Conservation (phyloP, 306 rosid species). For the Castanea mollissima region DNA sequence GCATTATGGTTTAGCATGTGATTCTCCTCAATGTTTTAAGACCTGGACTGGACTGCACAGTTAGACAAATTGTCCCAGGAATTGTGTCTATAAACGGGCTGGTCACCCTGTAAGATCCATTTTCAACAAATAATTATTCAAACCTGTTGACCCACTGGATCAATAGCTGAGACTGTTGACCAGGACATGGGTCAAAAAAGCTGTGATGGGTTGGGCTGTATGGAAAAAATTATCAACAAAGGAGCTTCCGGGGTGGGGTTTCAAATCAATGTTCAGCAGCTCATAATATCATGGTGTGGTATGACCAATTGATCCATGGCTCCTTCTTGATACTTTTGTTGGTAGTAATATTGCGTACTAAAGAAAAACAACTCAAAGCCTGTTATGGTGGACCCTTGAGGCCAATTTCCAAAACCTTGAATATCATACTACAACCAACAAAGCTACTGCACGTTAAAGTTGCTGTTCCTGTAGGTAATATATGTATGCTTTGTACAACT, state of each 20-base stretch:
- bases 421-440: background rate
- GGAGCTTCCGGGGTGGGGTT: background rate
- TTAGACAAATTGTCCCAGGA: background rate
- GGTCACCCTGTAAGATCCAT: background rate
- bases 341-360: background rate
- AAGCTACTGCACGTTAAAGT: background rate
- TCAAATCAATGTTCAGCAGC: background rate
- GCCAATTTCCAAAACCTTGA: background rate
- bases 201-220: background rate
- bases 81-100: background rate
- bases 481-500: no score
- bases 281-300: background rate
- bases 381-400: background rate
- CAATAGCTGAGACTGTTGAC: background rate
- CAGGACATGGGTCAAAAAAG: background rate
- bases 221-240: background rate
- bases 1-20: background rate
- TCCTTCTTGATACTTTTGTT: background rate
- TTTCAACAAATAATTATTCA: background rate
- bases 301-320: background rate
- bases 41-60: background rate
- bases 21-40: background rate
- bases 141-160: background rate
- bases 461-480: background rate
- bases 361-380: background rate